phyloP scores from a whole-genome alignment of 1,284 basidiomycete genomes.

The Sanghuangporus baumii region DNA sequence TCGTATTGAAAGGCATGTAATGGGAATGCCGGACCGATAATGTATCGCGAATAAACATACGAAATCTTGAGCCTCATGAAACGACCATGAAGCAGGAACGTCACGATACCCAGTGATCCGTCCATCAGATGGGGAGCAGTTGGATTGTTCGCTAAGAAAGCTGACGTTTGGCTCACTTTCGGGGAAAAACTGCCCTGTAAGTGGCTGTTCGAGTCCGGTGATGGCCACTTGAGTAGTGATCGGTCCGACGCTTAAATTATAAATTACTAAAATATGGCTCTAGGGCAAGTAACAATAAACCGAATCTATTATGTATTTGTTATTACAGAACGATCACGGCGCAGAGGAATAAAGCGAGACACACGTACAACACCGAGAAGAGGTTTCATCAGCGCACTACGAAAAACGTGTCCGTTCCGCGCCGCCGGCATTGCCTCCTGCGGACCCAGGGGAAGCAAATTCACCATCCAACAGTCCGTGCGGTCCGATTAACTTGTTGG shows the following conservation, averaged over 20 bases:
- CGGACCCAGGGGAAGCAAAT: background rate
- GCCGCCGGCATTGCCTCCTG: background rate
- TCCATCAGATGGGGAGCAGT: slow-evolving; percentile 2
- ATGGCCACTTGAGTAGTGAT: background rate
- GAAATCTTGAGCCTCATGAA: background rate
- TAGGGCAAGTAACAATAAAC: background rate
- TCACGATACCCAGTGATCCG: background rate
- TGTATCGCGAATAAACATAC: background rate
- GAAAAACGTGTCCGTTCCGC: background rate
- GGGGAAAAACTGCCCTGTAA: background rate
- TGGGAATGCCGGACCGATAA: background rate
- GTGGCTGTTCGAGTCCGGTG: background rate
- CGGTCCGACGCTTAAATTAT: background rate
- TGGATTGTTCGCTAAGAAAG: background rate
- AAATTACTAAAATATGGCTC: slow-evolving; percentile 4
- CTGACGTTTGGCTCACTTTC: background rate
- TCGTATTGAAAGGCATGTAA: no score
- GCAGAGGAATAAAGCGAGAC: background rate
- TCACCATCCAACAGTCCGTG: background rate
- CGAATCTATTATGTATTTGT: background rate
- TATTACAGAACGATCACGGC: background rate
- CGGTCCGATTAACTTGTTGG: background rate
- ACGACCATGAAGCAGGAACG: background rate
- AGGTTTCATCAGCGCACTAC: background rate
- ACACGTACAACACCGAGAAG: background rate